phyloP scores from a whole-genome alignment of 305 asterid species.

The Fraxinus floribunda region DNA sequence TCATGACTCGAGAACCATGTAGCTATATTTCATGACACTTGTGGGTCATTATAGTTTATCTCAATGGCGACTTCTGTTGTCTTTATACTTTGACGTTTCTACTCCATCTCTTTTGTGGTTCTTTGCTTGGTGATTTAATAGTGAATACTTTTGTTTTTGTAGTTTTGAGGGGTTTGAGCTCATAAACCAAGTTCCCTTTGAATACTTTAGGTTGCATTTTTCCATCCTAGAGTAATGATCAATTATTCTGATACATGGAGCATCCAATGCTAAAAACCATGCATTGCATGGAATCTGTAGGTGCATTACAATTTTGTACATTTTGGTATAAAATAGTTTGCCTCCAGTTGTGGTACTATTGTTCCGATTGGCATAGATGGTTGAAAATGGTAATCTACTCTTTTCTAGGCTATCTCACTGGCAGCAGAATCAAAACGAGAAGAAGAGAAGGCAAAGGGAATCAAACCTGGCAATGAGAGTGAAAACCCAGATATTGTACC shows the following conservation, averaged over 20 bases:
- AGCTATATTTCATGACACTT: background rate
- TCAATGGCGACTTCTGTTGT: background rate
- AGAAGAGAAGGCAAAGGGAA: slow-evolving; percentile 85
- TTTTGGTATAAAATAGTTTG: background rate
- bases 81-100: background rate
- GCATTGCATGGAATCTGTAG: background rate
- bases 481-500: slow-evolving; percentile 85
- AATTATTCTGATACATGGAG: slow-evolving; percentile 8
- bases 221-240: background rate
- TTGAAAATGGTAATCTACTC: slow-evolving; percentile 22
- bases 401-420: slow-evolving; percentile 59
- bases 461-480: slow-evolving; percentile 54
- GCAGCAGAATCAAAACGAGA: slow-evolving; percentile 85
- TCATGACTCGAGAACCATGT: background rate
- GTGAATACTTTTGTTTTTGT: background rate
- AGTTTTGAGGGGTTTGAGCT: background rate
- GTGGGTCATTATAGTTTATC: background rate
- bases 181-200: background rate
- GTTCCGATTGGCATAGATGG: background rate
- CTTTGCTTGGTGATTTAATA: background rate
- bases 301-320: slow-evolving; percentile 2
- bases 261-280: background rate
- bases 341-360: background rate
- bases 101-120: background rate
- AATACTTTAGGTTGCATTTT: background rate